phyloP scores from a whole-genome alignment of 2,329 filamentous ascomycete genomes.

The Cladosporium sp. region DNA sequence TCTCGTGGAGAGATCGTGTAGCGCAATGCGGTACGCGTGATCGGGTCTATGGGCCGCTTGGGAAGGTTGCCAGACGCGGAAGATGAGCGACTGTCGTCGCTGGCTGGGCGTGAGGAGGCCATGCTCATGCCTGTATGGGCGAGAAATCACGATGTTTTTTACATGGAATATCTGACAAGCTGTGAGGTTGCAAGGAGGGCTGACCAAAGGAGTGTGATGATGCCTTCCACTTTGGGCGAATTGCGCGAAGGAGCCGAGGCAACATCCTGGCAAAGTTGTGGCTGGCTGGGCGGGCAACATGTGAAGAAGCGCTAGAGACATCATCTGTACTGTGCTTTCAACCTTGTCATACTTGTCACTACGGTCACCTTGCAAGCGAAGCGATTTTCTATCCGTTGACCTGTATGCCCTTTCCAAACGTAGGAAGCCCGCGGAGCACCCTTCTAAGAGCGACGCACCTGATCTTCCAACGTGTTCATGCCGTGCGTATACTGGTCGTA shows the following conservation, averaged over 20 bases:
- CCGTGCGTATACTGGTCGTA: not conserved
- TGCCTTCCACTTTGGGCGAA: conserved; percentile 5
- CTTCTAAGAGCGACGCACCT: not conserved
- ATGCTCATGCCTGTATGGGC: not conserved
- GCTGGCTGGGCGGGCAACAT: not conserved
- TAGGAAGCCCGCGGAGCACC: not conserved
- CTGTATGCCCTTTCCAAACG: not conserved
- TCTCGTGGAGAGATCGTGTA: conserved; percentile 83
- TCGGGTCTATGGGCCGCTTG: conserved; percentile 58
- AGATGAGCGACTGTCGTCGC: conserved; percentile 16
- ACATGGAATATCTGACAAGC: not conserved
- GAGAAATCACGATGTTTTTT: not conserved
- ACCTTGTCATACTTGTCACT: not conserved
- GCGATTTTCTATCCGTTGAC: not conserved
- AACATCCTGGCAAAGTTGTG: not conserved
- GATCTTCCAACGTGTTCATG: not conserved
- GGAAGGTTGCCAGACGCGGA: conserved; percentile 26
- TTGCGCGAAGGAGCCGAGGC: conserved; percentile 12
- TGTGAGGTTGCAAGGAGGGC: not conserved
- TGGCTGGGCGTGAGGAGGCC: conserved; percentile 8
- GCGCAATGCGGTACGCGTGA: conserved; percentile 81
- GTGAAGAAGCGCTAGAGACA: conserved; percentile 3
- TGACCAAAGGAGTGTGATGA: conserved; percentile 3
- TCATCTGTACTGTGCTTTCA: not conserved
- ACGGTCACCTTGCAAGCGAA: not conserved